These are phyloP conservation scores for Leptosphaerulina australis DNA, from an alignment of 2,329 filamentous ascomycete genomes.

Conservation along the genomic window DNA sequence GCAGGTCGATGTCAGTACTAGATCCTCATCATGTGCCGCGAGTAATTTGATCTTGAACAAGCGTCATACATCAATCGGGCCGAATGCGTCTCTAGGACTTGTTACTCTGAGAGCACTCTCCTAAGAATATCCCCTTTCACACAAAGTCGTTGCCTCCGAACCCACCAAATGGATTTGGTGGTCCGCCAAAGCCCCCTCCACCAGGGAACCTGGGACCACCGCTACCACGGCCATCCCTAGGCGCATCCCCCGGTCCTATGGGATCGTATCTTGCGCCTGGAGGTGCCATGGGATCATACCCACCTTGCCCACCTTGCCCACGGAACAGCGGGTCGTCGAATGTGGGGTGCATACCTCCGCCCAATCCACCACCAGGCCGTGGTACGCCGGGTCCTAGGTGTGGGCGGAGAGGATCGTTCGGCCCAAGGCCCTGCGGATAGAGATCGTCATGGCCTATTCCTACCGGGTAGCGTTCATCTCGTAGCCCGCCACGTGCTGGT, in stretches of 20 bases:
- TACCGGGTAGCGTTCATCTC: conserved; percentile 62
- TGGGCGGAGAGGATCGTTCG: conserved; percentile 78
- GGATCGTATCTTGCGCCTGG: conserved; percentile 94
- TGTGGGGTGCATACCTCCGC: conserved; percentile 91
- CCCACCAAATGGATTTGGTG: conserved; percentile 65
- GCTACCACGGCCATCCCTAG: conserved; percentile 45
- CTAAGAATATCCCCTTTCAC: conserved; percentile 13
- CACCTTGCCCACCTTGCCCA: conserved; percentile 58
- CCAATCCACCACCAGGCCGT: conserved; percentile 64
- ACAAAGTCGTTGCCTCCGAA: conserved; percentile 67
- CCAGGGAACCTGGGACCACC: conserved; percentile 42
- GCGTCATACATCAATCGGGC: background rate
- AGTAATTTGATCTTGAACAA: background rate
- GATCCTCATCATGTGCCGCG: too few species aligned
- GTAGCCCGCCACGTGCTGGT: conserved; percentile 61
- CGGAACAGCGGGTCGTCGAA: conserved; percentile 89
- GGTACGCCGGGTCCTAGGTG: conserved; percentile 66
- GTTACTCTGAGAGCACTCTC: background rate
- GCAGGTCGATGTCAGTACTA: too few species aligned
- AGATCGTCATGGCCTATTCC: conserved; percentile 85
- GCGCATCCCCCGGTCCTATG: conserved; percentile 61
- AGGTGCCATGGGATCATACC: conserved; percentile 74
- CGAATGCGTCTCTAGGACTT: background rate
- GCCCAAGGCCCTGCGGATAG: conserved; percentile 84
- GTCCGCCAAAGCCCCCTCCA: conserved; percentile 53